Evolutionary conservation across 2,329 filamentous ascomycete species (phyloP), one percentile per base, ranked within the genome.

Genomic region (Chaetoscypha palmicola): DNA sequence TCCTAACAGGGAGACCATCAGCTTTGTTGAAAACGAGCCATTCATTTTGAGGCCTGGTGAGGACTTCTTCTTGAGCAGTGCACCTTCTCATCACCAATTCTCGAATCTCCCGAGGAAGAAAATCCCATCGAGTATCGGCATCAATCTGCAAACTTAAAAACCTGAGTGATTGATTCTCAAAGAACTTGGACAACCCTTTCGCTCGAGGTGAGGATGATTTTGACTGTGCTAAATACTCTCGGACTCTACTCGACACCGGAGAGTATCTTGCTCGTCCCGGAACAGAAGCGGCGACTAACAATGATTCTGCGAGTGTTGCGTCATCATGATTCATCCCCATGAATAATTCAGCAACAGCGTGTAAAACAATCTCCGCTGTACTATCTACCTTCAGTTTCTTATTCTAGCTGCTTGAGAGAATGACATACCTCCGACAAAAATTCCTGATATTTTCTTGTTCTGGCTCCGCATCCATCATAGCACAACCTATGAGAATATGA

Each of bases 81-180:
- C 68, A 73, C 43, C 71, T 65, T 37, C 62, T 59, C 2, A 76
- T 56, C 16, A 76, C 60, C 5, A 69, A 54, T n/a, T 60, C 58
- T 34, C 73, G 64, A 43, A 75, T 66, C 5, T 66, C 61, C 12
- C 64, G 54, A 2, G 72, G 70, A 9, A 76, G 57, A 19, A 54
- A 59, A 28, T 76, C 72, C 73, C 73, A 77, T 22, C 72, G 63
- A 8, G 64, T 65, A 41, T 76, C 71, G 43, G 64, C 65, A 31
- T 74, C 65, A 22, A 72, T 65, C 0, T 71, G 71, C 19, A 76
- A 57, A 38, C 69, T 72, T 3, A 73, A 57, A 43, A 69, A 65
- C 14, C 64, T 62, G 11, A 76, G 57, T 1, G 72, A 56, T n/a
- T 73, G 48, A 14, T 40, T 39, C 21, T 53, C 46, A n/a, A 67